phyloP scores from a whole-genome alignment of 257 asterid species.

The Rauvolfia tetraphylla region DNA sequence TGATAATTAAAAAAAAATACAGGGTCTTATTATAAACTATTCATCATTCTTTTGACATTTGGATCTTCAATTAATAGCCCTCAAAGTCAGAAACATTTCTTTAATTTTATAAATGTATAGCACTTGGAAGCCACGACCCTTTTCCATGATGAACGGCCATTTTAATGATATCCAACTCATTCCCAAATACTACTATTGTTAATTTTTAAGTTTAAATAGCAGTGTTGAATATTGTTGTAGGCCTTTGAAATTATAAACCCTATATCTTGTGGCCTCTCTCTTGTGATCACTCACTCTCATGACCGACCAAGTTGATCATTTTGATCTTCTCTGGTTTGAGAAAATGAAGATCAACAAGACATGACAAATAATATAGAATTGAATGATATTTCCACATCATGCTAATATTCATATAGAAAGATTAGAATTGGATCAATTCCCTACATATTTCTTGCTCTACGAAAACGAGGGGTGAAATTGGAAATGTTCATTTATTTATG shows the following conservation, averaged over 20 bases:
- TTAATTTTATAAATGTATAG: not conserved
- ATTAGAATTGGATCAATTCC: no score
- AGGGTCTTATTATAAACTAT: not conserved
- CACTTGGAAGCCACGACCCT: not conserved
- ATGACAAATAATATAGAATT: no score
- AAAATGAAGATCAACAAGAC: no score
- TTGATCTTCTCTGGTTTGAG: no score
- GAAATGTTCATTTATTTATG: no score
- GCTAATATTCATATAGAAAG: no score
- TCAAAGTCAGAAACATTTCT: not conserved
- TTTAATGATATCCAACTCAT: not conserved
- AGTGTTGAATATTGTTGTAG: not conserved
- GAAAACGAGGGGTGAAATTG: no score
- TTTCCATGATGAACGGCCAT: not conserved
- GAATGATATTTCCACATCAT: no score
- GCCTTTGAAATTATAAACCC: not conserved
- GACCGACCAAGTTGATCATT: no score
- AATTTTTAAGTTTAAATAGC: not conserved
- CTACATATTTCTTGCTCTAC: no score
- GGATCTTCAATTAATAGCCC: not conserved
- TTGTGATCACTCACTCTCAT: no score
- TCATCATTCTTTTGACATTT: constrained; percentile 1
- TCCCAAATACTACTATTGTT: not conserved
- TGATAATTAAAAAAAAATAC: not conserved
- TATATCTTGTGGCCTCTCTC: not conserved